phyloP scores from a whole-genome alignment of 225 moss, liverwort and hornwort species.

The Straminergon stramineum region DNA sequence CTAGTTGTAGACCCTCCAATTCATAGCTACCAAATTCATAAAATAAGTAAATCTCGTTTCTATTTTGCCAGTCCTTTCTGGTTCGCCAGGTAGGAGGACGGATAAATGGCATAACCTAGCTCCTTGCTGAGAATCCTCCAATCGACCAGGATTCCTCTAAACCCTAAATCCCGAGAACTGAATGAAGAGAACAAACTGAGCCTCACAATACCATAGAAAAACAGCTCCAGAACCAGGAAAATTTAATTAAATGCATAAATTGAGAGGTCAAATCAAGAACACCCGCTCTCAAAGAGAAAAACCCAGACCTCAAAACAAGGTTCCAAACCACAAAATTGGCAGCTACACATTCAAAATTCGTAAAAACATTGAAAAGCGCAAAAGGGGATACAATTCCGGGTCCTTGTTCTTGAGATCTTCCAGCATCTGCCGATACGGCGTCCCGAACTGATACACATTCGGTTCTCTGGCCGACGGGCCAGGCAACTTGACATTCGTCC shows the following conservation, averaged over 20 bases:
- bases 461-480: slow-evolving; percentile 85
- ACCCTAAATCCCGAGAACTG: slow-evolving; percentile 2
- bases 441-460: slow-evolving; percentile 85
- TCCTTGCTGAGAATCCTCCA: neutral
- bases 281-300: neutral
- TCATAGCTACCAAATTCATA: neutral
- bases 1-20: neutral
- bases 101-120: neutral
- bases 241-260: neutral
- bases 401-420: slow-evolving; percentile 86
- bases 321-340: neutral
- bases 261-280: neutral
- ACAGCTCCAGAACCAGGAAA: neutral
- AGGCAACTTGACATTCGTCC: slow-evolving; percentile 89
- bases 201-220: neutral
- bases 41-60: neutral
- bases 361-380: neutral
- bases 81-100: neutral
- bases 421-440: slow-evolving; percentile 84
- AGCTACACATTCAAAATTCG: neutral
- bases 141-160: neutral
- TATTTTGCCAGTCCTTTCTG: neutral
- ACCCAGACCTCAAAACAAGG: neutral
- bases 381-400: slow-evolving; percentile 76
- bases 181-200: neutral